Conservation (phyloP, 129 eudicot species). For the Pulicaria dysenterica region DNA sequence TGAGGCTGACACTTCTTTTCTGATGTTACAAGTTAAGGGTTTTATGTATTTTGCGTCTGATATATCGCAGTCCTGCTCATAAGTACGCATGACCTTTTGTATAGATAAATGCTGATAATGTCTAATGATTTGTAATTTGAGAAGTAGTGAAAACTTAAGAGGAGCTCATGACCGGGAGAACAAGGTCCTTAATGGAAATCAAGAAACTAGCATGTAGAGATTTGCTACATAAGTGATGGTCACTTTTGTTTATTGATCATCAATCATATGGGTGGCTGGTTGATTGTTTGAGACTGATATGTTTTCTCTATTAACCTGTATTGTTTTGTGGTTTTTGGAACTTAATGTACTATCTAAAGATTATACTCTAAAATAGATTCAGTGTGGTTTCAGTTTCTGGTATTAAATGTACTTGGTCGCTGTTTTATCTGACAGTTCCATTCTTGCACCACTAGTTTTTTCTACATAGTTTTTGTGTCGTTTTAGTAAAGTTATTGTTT, state of each 20-base stretch:
- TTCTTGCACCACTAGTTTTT: neutral
- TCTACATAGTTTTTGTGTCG: neutral
- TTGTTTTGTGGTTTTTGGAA: conserved; percentile 3
- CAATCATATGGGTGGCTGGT: neutral
- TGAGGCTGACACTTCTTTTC: neutral
- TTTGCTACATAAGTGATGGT: neutral
- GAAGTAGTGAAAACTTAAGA: too few species aligned
- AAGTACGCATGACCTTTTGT: neutral
- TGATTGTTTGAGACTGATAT: neutral
- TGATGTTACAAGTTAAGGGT: neutral
- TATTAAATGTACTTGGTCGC: neutral
- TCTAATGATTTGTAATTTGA: too few species aligned
- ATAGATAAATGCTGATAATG: neutral
- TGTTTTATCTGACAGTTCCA: neutral
- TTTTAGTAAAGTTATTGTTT: neutral
- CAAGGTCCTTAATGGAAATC: neutral
- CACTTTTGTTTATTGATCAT: neutral
- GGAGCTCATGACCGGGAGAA: neutral
- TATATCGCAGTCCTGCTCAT: neutral
- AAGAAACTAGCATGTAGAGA: neutral
- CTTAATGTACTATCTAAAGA: neutral
- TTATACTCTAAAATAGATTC: neutral
- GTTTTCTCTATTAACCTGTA: neutral
- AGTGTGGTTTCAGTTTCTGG: neutral
- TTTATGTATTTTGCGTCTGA: neutral